phyloP scores from a whole-genome alignment of 2,329 filamentous ascomycete genomes.

The Sarocladium strictum region DNA sequence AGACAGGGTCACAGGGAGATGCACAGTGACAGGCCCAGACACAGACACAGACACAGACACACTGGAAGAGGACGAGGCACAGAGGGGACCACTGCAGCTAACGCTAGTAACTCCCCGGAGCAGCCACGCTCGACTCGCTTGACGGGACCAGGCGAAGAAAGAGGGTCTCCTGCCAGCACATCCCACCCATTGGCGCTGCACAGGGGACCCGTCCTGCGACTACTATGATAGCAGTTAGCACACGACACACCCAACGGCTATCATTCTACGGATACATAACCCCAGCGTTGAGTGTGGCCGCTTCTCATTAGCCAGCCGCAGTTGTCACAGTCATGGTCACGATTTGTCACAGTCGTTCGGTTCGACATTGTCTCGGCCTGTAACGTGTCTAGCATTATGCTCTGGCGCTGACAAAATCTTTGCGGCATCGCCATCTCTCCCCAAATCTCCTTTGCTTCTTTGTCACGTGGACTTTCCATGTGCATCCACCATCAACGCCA shows the following conservation, averaged over 20 bases:
- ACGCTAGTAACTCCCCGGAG: too few species aligned
- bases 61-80: too few species aligned
- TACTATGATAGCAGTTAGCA: too few species aligned
- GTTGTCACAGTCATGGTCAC: too few species aligned
- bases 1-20: too few species aligned
- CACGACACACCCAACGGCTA: background rate
- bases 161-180: background rate
- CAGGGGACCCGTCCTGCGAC: background rate
- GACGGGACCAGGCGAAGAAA: background rate
- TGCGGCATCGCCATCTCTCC: background rate
- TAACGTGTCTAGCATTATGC: background rate
- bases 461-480: background rate
- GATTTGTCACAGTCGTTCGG: too few species aligned
- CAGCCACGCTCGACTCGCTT: background rate
- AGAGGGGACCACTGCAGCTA: too few species aligned
- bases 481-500: background rate
- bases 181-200: conserved; percentile 1
- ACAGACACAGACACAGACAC: too few species aligned
- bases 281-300: background rate
- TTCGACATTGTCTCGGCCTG: background rate
- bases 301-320: background rate
- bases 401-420: too few species aligned
- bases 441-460: background rate
- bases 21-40: too few species aligned
- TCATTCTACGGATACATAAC: too few species aligned